Percentiles rank a stretch among this genome's conserved stretches.
phyloP scores from a whole-genome alignment of 352 stramenopile species.

The Pythium chondricola region DNA sequence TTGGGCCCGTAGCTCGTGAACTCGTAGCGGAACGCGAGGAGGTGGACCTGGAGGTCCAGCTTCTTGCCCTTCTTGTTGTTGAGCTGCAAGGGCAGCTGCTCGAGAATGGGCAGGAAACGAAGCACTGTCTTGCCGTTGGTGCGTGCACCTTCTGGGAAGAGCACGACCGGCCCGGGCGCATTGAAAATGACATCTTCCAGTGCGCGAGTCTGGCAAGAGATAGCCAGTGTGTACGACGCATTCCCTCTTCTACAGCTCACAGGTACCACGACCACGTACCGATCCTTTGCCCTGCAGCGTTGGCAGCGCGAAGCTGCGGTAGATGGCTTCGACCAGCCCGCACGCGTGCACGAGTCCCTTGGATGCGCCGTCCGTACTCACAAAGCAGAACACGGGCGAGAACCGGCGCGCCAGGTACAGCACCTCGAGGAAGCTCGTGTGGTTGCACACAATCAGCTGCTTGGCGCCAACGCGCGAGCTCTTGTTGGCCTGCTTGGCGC shows the following conservation, averaged over 20 bases:
- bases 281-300: conserved; percentile 29
- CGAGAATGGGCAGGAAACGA: conserved; percentile 58
- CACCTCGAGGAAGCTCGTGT: conserved; percentile 77
- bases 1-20: conserved; percentile 70
- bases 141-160: conserved; percentile 71
- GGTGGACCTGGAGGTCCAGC: conserved; percentile 39
- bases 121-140: conserved; percentile 80
- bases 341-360: conserved; percentile 61
- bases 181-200: conserved; percentile 61
- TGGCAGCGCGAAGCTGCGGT: conserved; percentile 44
- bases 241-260: too few relatives aligned
- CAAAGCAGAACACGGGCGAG: conserved; percentile 75
- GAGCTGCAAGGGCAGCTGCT: conserved; percentile 37
- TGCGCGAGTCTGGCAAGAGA: conserved; percentile 48
- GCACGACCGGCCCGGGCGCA: conserved; percentile 54
- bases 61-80: conserved; percentile 15
- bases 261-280: too few relatives aligned
- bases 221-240: too few relatives aligned
- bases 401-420: conserved; percentile 72
- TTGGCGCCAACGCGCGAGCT: conserved; percentile 32
- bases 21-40: conserved; percentile 77
- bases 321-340: conserved; percentile 59
- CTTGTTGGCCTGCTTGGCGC: conserved; percentile 28
- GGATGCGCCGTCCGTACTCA: conserved; percentile 35
- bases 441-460: conserved; percentile 78